These are phyloP conservation scores for Cutaneotrichosporon cutaneum DNA, from an alignment of 1,284 basidiomycete genomes.

Conservation along the genomic window DNA sequence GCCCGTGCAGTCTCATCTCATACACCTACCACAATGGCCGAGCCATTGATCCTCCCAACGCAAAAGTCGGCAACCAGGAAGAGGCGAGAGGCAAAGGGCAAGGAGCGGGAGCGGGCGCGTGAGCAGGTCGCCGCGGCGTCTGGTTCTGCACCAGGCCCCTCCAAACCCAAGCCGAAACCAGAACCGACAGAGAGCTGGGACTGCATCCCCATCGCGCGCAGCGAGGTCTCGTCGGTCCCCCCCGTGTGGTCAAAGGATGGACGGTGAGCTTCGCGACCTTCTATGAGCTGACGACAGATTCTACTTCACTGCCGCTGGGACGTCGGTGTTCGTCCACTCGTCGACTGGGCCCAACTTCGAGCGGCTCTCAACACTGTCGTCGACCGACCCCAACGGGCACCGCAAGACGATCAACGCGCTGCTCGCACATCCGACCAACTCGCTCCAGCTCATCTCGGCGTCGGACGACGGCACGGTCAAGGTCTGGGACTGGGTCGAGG, in stretches of 20 bases:
- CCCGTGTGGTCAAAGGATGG: constrained; percentile 82
- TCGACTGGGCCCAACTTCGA: constrained; percentile 63
- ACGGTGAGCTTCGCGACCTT: constrained; percentile 63
- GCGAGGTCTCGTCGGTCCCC: constrained; percentile 64
- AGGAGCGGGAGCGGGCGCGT: constrained; percentile 26
- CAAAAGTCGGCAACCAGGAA: not conserved
- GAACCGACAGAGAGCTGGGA: constrained; percentile 32
- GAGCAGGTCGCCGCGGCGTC: not conserved
- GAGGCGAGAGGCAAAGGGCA: constrained; percentile 27
- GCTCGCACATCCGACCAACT: constrained; percentile 78
- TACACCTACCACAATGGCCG: constrained; percentile 3
- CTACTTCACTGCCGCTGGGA: constrained; percentile 77
- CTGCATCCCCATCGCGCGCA: constrained; percentile 61
- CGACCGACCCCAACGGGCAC: constrained; percentile 54
- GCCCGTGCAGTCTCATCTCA: not conserved
- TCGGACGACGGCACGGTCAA: constrained; percentile 80
- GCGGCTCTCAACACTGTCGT: constrained; percentile 74
- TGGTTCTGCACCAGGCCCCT: constrained; percentile 12
- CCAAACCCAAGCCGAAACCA: constrained; percentile 19
- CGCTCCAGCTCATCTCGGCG: constrained; percentile 83
- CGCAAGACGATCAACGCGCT: constrained; percentile 69
- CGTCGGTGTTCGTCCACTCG: constrained; percentile 78
- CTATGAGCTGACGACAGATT: constrained; percentile 59
- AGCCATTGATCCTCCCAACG: not conserved
- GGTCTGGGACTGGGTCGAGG: constrained; percentile 93